Percentiles rank a stretch among this genome's conserved stretches.
Evolutionary conservation across 1,139 yeast genomes (phyloP).

Genomic region (Blastobotrys niveus): DNA sequence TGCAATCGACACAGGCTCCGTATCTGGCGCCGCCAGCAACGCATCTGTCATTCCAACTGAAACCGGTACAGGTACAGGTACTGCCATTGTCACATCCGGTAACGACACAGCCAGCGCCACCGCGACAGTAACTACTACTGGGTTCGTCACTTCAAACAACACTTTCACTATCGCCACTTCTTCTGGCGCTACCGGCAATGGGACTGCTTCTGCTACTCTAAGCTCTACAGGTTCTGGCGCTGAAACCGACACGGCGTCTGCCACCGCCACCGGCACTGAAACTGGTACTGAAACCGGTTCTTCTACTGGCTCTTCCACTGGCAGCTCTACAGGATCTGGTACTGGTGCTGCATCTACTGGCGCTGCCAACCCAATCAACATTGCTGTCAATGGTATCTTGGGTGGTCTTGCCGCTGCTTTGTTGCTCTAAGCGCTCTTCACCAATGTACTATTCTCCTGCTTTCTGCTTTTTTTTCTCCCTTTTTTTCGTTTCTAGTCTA

Average conservation of each 20-base stretch:
- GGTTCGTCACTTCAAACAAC: too few species aligned
- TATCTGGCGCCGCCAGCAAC: too few species aligned
- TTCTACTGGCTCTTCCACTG: conserved; percentile 6
- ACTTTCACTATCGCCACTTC: too few species aligned
- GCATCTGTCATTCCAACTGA: too few species aligned
- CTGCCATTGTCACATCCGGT: too few species aligned
- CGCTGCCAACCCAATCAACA: neutral
- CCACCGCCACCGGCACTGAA: conserved; percentile 9
- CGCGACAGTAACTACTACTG: too few species aligned
- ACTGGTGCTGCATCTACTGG: conserved; percentile 1
- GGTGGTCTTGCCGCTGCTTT: conserved; percentile 8
- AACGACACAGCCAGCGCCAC: too few species aligned
- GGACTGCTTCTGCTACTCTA: neutral
- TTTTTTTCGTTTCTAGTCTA: too few species aligned
- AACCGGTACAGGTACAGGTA: too few species aligned
- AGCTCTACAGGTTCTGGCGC: conserved; percentile 5
- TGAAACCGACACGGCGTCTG: conserved; percentile 5
- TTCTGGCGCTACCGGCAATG: neutral
- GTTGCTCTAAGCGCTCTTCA: neutral
- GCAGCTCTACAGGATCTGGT: neutral
- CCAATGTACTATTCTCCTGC: too few species aligned
- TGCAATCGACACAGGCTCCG: too few species aligned
- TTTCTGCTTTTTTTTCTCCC: too few species aligned
- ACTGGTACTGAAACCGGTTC: neutral
- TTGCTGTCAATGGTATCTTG: conserved; percentile 1